Conservation (phyloP, 2,329 filamentous ascomycete genomes). For the Fusarium irregulare region DNA sequence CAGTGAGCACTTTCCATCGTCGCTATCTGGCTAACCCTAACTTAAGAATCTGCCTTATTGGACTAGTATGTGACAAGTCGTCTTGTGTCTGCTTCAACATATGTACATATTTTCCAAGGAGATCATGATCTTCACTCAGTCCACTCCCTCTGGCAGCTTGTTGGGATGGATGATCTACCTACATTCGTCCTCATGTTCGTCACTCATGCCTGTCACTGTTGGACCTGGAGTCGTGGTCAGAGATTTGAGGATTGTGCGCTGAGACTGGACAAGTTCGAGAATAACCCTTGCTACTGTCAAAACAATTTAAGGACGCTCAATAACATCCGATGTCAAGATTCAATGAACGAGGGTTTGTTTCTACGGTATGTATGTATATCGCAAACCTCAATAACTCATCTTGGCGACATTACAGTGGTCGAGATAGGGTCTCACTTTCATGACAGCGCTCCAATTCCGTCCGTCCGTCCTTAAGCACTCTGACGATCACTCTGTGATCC, state of each 20-base stretch:
- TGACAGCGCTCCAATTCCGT: slow-evolving; percentile 38
- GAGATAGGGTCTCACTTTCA: slow-evolving; percentile 24
- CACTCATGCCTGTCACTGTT: slow-evolving; percentile 14
- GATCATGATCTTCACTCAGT: slow-evolving; percentile 31
- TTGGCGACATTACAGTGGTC: neutral
- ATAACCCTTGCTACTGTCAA: neutral
- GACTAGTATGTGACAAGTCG: slow-evolving; percentile 22
- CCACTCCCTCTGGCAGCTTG: slow-evolving; percentile 22
- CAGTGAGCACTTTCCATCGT: slow-evolving; percentile 5
- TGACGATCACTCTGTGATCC: slow-evolving; percentile 25
- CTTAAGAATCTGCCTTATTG: neutral
- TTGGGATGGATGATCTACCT: slow-evolving; percentile 19
- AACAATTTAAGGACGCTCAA: neutral
- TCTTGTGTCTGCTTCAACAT: slow-evolving; percentile 29
- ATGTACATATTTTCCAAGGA: slow-evolving; percentile 2
- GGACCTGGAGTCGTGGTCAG: neutral
- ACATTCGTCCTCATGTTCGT: slow-evolving; percentile 3
- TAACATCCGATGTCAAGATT: neutral
- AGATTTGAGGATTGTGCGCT: slow-evolving; percentile 1
- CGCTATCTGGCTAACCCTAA: slow-evolving; percentile 1
- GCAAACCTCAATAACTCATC: neutral
- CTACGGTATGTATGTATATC: neutral
- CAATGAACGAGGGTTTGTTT: neutral
- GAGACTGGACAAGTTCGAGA: neutral
- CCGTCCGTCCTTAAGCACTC: slow-evolving; percentile 16